Evolutionary conservation across 2,329 filamentous ascomycete species (phyloP).

Genomic region (Fusarium chuoi): DNA sequence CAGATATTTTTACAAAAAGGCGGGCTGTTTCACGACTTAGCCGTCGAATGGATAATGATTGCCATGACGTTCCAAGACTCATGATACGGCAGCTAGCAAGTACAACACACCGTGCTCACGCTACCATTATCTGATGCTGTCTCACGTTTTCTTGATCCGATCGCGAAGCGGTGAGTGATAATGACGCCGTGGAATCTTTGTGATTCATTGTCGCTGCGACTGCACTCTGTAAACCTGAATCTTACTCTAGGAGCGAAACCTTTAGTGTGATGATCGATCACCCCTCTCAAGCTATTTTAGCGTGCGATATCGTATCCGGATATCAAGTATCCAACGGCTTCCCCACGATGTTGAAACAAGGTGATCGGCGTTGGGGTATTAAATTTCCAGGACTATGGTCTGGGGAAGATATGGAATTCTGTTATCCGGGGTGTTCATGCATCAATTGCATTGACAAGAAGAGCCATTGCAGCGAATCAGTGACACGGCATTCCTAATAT

Average conservation of each 20-base stretch:
- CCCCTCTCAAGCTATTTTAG: not conserved
- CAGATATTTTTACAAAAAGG: fast-evolving
- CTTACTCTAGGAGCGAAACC: not conserved
- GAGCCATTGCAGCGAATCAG: not conserved
- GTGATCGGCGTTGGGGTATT: not conserved
- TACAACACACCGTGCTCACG: no score
- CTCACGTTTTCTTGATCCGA: fast-evolving
- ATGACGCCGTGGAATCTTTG: fast-evolving
- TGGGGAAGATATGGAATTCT: not conserved
- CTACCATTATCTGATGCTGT: fast-evolving
- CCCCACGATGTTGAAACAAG: fast-evolving
- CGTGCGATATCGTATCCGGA: not conserved
- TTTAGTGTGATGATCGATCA: not conserved
- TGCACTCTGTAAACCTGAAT: no score
- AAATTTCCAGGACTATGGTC: not conserved
- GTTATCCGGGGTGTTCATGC: not conserved
- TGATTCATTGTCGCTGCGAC: no score
- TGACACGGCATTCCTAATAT: not conserved
- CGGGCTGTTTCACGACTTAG: not conserved
- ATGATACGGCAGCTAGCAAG: no score
- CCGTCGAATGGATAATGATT: not conserved
- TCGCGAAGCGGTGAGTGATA: fast-evolving
- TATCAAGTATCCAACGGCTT: not conserved
- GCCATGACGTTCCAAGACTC: not conserved
- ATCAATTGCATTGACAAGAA: fast-evolving